These are phyloP conservation scores for Phytophthora boehmeriae DNA, from an alignment of 352 stramenopile genomes.

Conservation along the genomic window DNA sequence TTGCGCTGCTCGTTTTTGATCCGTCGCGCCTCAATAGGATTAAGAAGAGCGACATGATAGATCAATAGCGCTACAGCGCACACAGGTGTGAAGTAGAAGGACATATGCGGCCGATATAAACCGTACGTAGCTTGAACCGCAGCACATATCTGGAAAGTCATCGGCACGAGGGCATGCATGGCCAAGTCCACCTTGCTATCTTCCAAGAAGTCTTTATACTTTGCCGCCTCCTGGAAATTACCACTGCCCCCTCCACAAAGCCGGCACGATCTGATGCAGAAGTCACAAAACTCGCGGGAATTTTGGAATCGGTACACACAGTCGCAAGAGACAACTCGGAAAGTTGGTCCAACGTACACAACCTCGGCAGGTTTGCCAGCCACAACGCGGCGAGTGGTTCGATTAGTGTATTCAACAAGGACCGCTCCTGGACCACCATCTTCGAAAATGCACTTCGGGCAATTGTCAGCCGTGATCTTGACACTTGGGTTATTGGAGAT, in stretches of 20 bases:
- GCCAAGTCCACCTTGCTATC: slow-evolving; percentile 60
- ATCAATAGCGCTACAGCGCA: slow-evolving; percentile 51
- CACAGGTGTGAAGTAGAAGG: slow-evolving; percentile 53
- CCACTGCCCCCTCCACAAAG: slow-evolving; percentile 79
- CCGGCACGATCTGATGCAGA: slow-evolving; percentile 75
- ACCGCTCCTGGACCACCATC: slow-evolving; percentile 76
- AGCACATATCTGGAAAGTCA: slow-evolving; percentile 55
- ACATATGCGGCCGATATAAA: slow-evolving; percentile 54
- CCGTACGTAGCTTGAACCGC: slow-evolving; percentile 48
- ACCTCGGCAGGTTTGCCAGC: slow-evolving; percentile 49
- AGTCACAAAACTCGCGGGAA: slow-evolving; percentile 70
- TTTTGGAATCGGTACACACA: slow-evolving; percentile 78
- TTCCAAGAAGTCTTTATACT: slow-evolving; percentile 78
- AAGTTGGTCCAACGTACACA: slow-evolving; percentile 74
- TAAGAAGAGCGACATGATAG: slow-evolving; percentile 59
- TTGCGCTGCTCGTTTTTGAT: slow-evolving; percentile 63
- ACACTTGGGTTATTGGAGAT: slow-evolving; percentile 18
- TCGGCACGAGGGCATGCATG: slow-evolving; percentile 62
- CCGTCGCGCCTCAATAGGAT: slow-evolving; percentile 56
- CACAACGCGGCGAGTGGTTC: slow-evolving; percentile 50
- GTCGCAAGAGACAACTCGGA: slow-evolving; percentile 85
- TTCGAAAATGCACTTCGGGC: slow-evolving; percentile 82
- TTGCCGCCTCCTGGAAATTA: slow-evolving; percentile 74
- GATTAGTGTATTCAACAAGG: slow-evolving; percentile 67
- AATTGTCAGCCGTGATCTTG: slow-evolving; percentile 80